These are phyloP conservation scores for Bisporella sp. DNA, from an alignment of 2,329 filamentous ascomycete genomes.

Conservation along the genomic window DNA sequence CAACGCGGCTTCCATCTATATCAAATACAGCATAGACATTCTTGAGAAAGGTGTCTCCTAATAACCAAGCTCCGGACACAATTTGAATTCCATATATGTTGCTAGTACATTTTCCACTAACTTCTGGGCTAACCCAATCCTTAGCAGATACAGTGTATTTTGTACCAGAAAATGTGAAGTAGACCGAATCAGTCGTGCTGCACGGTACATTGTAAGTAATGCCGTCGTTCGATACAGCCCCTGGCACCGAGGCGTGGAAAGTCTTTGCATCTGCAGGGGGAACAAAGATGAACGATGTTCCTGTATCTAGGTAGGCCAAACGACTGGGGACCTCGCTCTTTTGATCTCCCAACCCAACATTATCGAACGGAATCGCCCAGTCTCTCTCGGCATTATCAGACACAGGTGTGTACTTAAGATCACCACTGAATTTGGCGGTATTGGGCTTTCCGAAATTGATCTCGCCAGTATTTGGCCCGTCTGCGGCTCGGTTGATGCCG, in stretches of 20 bases:
- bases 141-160: conserved; percentile 59
- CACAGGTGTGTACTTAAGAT: conserved; percentile 59
- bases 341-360: conserved; percentile 55
- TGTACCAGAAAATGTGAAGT: conserved; percentile 61
- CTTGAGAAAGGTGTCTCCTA: conserved; percentile 81
- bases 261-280: conserved; percentile 58
- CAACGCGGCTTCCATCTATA: conserved; percentile 58
- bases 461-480: conserved; percentile 64
- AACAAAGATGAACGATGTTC: conserved; percentile 73
- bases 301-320: conserved; percentile 73
- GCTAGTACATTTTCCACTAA: conserved; percentile 48
- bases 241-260: conserved; percentile 62
- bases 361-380: conserved; percentile 69
- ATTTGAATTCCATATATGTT: conserved; percentile 69
- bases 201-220: conserved; percentile 69
- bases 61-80: conserved; percentile 61
- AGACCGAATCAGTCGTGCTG: conserved; percentile 50
- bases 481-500: conserved; percentile 58
- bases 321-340: conserved; percentile 40
- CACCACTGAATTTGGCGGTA: conserved; percentile 56
- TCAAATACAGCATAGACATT: conserved; percentile 88
- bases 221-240: conserved; percentile 45
- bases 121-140: conserved; percentile 58
- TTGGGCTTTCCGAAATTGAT: conserved; percentile 71
- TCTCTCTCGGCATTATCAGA: conserved; percentile 43